Percentiles rank a stretch among this genome's conserved stretches.
phyloP scores from a whole-genome alignment of 2,329 filamentous ascomycete species.

The Cordyceps pruinosa region DNA sequence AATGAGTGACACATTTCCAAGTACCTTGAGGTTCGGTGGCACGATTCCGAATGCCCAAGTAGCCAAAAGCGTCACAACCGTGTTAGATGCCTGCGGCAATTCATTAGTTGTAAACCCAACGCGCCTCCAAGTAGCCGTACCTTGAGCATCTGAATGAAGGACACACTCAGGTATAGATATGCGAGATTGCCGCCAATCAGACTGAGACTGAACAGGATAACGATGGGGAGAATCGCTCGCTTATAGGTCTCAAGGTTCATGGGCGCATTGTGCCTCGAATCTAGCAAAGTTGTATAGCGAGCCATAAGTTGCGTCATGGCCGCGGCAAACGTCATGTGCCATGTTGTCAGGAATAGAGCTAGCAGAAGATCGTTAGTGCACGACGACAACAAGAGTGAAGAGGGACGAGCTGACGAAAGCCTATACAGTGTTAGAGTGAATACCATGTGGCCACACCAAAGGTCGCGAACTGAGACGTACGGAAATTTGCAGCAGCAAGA shows the following conservation, averaged over 20 bases:
- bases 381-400: slow-evolving; percentile 46
- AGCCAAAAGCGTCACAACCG: slow-evolving; percentile 83
- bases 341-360: slow-evolving; percentile 68
- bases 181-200: slow-evolving; percentile 95
- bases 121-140: slow-evolving; percentile 27
- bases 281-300: slow-evolving; percentile 79
- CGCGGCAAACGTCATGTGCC: slow-evolving; percentile 89
- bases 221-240: slow-evolving; percentile 88
- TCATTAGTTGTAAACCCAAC: neutral
- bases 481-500: slow-evolving; percentile 75
- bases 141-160: slow-evolving; percentile 99
- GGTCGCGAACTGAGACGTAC: slow-evolving; percentile 23
- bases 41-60: slow-evolving; percentile 84
- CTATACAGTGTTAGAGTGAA: neutral
- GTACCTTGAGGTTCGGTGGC: slow-evolving; percentile 75
- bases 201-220: slow-evolving; percentile 90
- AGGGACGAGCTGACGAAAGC: neutral
- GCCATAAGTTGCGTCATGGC: slow-evolving; percentile 91
- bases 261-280: slow-evolving; percentile 91
- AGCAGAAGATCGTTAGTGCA: neutral
- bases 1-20: slow-evolving; percentile 90
- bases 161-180: slow-evolving; percentile 90
- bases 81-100: slow-evolving; percentile 62
- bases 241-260: slow-evolving; percentile 94
- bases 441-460: too few relatives aligned